Conservation (phyloP, 225 moss, liverwort and hornwort genomes). For the Sphagnum contortum region DNA sequence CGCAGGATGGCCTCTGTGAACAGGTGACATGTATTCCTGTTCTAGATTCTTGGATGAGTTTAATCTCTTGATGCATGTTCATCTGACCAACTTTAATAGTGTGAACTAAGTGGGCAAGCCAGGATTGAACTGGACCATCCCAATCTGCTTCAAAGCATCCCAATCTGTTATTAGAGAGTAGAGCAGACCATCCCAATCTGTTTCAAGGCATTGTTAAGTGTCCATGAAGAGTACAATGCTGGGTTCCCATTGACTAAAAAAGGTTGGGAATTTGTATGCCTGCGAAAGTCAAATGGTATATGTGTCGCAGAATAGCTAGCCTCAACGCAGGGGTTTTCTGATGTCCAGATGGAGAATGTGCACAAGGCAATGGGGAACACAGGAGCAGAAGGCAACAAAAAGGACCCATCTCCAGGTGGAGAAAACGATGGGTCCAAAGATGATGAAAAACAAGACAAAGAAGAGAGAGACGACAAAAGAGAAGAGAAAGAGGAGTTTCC, state of each 20-base stretch:
- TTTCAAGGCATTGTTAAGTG: too few species aligned
- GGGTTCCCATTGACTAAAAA: not conserved
- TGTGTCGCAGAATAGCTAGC: too few species aligned
- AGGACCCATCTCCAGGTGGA: not conserved
- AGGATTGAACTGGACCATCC: too few species aligned
- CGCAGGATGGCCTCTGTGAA: not conserved
- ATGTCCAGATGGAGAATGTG: constrained; percentile 3
- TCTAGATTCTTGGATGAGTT: not conserved
- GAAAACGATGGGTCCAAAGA: constrained; percentile 1
- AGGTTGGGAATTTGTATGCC: not conserved
- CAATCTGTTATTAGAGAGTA: too few species aligned
- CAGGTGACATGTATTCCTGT: constrained; percentile 1
- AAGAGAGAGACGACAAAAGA: not conserved
- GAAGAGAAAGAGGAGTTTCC: constrained; percentile 9
- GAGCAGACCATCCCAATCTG: too few species aligned
- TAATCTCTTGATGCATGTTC: not conserved
- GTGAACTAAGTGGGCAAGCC: too few species aligned
- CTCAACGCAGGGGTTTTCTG: too few species aligned
- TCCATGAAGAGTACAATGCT: not conserved
- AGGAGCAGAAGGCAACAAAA: constrained; percentile 6
- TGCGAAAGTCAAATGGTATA: not conserved
- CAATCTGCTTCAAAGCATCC: too few species aligned
- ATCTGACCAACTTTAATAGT: too few species aligned
- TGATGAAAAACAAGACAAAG: constrained; percentile 6
- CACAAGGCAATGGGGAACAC: constrained; percentile 3